Conservation (phyloP, 2,329 filamentous ascomycete species). For the Boeremia lycopersici region DNA sequence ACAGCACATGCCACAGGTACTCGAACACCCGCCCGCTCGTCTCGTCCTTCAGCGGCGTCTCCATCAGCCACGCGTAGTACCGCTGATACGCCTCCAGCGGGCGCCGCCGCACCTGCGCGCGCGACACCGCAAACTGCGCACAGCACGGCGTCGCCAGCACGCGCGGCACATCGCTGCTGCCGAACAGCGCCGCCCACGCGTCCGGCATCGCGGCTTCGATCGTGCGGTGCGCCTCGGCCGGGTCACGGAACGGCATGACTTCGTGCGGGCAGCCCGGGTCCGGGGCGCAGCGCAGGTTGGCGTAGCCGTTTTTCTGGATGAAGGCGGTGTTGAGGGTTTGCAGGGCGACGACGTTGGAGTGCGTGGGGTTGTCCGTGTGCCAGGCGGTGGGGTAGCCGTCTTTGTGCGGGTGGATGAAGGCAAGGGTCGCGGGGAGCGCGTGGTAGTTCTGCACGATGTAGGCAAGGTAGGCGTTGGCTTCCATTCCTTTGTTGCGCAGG, state of each 20-base stretch:
- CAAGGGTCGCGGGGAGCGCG: constrained; percentile 27
- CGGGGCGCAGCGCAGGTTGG: constrained; percentile 49
- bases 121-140: constrained; percentile 46
- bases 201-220: constrained; percentile 36
- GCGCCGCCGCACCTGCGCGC: constrained; percentile 34
- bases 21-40: constrained; percentile 33
- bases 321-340: constrained; percentile 45
- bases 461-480: constrained; percentile 33
- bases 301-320: constrained; percentile 49
- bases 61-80: constrained; percentile 33
- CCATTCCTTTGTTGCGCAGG: constrained; percentile 30
- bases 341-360: constrained; percentile 17
- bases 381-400: constrained; percentile 11
- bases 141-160: constrained; percentile 55
- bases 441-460: constrained; percentile 36
- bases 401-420: constrained; percentile 28
- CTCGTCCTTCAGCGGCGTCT: constrained; percentile 32
- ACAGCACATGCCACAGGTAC: constrained; percentile 37
- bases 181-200: constrained; percentile 55
- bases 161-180: constrained; percentile 42
- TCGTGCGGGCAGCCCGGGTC: constrained; percentile 48
- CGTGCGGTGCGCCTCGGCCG: constrained; percentile 26
- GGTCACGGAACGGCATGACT: constrained; percentile 40
- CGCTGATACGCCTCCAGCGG: constrained; percentile 38
- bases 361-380: constrained; percentile 3